Evolutionary conservation across 768 basidiomycete genomes (phyloP).

Genomic region (Boletus pseudo-olivaceus): DNA sequence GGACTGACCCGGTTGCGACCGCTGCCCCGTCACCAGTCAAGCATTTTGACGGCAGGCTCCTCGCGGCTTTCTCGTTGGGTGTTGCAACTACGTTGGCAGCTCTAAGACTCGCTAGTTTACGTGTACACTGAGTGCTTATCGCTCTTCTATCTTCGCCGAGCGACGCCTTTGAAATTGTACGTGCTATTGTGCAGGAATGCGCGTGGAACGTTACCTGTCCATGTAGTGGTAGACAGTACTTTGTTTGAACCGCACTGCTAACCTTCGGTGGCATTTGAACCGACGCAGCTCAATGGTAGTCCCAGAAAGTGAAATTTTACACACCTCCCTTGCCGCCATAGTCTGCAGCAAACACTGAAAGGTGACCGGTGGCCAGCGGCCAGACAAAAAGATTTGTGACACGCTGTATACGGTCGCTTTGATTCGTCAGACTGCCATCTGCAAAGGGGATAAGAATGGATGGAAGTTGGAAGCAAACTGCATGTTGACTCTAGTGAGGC

Average conservation of each 20-base stretch:
- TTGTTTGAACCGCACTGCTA: neutral
- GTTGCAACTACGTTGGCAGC: conserved; percentile 16
- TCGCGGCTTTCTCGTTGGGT: conserved; percentile 32
- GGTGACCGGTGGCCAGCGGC: too few species aligned
- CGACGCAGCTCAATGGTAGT: neutral
- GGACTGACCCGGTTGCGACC: neutral
- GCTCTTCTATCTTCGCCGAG: neutral
- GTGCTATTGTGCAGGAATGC: too few species aligned
- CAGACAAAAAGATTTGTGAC: neutral
- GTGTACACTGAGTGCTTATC: neutral
- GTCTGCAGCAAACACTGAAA: neutral
- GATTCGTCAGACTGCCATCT: too few species aligned
- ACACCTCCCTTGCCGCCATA: neutral
- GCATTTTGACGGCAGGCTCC: conserved; percentile 6
- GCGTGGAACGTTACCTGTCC: neutral
- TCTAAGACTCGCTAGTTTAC: conserved; percentile 9
- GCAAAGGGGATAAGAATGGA: too few species aligned
- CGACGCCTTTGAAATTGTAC: neutral
- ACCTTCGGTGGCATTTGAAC: neutral
- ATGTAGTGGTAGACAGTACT: too few species aligned
- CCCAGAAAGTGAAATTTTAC: neutral
- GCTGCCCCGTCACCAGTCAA: neutral
- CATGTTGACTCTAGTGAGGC: too few species aligned
- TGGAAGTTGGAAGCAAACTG: too few species aligned
- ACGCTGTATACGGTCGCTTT: too few species aligned